Conservation (phyloP, 73 alveolate species). For the Paramecium sonneborni region DNA sequence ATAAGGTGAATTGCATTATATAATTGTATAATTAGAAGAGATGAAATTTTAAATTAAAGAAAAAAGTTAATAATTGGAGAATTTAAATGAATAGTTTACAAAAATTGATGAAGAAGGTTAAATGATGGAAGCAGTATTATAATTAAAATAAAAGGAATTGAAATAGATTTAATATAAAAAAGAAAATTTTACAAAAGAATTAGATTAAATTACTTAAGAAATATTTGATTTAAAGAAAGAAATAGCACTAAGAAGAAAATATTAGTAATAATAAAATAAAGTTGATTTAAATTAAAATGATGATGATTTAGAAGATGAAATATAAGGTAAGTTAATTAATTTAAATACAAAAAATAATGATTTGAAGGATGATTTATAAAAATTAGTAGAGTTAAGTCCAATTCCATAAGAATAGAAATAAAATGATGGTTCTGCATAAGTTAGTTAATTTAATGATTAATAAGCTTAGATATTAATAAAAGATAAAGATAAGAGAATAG, state of each 20-base stretch:
- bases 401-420: background rate
- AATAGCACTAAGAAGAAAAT: background rate
- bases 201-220: background rate
- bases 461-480: background rate
- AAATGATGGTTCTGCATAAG: background rate
- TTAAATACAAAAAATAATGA: conserved; percentile 6
- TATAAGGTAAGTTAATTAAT: background rate
- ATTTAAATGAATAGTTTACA: background rate
- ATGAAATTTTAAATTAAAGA: background rate
- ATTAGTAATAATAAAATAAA: background rate
- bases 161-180: background rate
- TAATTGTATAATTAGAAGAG: background rate
- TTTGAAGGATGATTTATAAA: background rate
- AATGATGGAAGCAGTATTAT: conserved; percentile 43
- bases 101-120: conserved; percentile 19
- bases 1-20: background rate
- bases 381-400: background rate
- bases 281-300: background rate
- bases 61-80: background rate
- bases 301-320: conserved; percentile 1
- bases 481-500: background rate
- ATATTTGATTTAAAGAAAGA: background rate
- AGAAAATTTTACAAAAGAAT: background rate
- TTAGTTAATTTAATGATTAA: background rate
- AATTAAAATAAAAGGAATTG: conserved; percentile 4